Base-by-base conservation (phyloP, 2,329 filamentous ascomycete species). In the Raffaelea ambrosiae region DNA sequence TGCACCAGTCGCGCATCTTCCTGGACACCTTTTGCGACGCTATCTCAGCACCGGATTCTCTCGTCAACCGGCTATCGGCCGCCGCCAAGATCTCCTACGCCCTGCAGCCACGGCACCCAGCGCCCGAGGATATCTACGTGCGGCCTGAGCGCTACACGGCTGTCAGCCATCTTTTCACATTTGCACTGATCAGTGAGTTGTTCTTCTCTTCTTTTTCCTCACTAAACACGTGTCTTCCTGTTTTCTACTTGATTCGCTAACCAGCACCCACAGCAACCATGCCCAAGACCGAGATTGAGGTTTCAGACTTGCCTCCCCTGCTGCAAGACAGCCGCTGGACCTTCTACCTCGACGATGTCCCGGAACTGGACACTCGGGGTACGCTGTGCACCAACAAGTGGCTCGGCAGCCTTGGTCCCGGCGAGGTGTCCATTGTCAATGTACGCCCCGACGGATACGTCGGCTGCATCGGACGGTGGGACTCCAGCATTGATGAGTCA, bases 401-500 rank as follows among this genome's bases (percentile, higher is more conserved):
- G 83, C 67, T 86, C 7, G 81, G 79, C 38, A 72, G 69, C 41
- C 65, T 86, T 3, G 67, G 65, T 0, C 67, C 70, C 1, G 68
- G 72, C 10, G 75, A 84, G 54, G 74, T 84, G 5, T 79, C 76
- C 4, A 74, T 88, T 38, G 69, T 83, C 38, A 82, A 84, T 55
- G 80, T 88, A 2, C 72, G 84, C 5, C 84, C 84, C 0, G 84
- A 88, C 62, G 84, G 84, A 11, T 88, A 88, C 60, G 77, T 88
- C 4, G 84, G 84, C 1, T 79, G 73, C n/a, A 63, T 86, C 21
- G 67, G 72, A 40, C 64, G 72, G 38, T 76, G 73, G 72, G 72
- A 76, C 58, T 68, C 71, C 31, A 69, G 66, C 54, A 58, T 73
- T 23, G 73, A 75, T 47, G 71, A 72, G 39, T 63, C 73, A 5